Evolutionary conservation across 2,329 filamentous ascomycete species (phyloP).

Genomic region (Pseudocercospora musae): DNA sequence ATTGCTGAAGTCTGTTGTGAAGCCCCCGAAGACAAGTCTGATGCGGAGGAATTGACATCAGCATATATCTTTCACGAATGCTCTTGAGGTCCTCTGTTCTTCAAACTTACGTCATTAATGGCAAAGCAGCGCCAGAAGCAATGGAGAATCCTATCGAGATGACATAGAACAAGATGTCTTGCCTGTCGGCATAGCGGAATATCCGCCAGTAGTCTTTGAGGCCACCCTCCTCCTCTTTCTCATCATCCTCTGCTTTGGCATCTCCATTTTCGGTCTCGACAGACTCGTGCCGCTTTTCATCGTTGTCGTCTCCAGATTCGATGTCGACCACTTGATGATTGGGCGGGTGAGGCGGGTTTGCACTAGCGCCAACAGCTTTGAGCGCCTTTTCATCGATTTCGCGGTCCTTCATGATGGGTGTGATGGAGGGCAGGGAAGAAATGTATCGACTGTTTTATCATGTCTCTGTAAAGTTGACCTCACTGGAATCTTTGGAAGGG

Average conservation of each 20-base stretch:
- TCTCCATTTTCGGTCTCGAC: constrained; percentile 8
- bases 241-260: constrained; percentile 3
- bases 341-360: constrained; percentile 4
- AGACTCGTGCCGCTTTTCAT: constrained; percentile 5
- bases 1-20: constrained; percentile 47
- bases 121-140: constrained; percentile 45
- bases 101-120: constrained; percentile 41
- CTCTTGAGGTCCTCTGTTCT: neutral
- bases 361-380: constrained; percentile 3
- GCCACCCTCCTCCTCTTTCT: constrained; percentile 18
- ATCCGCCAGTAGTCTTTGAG: constrained; percentile 29
- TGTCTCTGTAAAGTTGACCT: neutral
- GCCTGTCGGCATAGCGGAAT: constrained; percentile 33
- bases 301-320: constrained; percentile 3
- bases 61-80: constrained; percentile 39
- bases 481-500: neutral
- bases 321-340: constrained; percentile 2
- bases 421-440: neutral
- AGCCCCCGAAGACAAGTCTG: constrained; percentile 49
- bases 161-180: constrained; percentile 30
- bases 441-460: neutral
- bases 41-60: constrained; percentile 39
- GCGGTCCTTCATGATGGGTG: constrained; percentile 1
- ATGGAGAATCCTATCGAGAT: constrained; percentile 37
- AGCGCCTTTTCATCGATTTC: constrained; percentile 14